Base-by-base conservation (phyloP, 1,284 basidiomycete species). In the Apiotrichum mycotoxinovorans region DNA sequence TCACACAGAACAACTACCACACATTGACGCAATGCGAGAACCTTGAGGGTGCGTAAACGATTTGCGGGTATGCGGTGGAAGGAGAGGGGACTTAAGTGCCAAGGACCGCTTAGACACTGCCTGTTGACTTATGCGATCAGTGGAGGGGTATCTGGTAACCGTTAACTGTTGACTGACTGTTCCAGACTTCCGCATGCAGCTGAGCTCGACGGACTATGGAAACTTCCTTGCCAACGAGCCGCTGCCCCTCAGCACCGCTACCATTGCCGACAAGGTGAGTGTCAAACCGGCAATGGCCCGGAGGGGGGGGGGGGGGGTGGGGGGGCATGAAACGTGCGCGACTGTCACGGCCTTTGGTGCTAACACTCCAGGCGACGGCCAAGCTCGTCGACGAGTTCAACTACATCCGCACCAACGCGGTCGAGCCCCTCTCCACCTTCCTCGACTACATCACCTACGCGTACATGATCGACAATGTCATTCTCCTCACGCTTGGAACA, bases 381-480 rank as follows among this genome's bases (percentile, higher is more conserved):
- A 84, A 92, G 64, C 85, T 99, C 38, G 94, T 99, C 22, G 87
- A 93, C 73, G 96, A 98, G 75, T 98, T 98, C 83, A 91, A 95
- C 78, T 98, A 89, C 75, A 79, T 98, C 54, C 83, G 91, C 56
- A 87, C 82, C 65, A 98, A 98, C 78, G 88, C 96, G 7, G 88
- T 92, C 20, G 87, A 91, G 65, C 92, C 94, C 2, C 79, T 99
- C 52, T 85, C 85, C 72, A 95, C 87, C 72, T 98, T 99, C 75
- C 81, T 99, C 63, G 96, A 98, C 74, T 99, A 98, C 77, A 91
- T 99, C 78, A 98, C 94, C 85, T 89, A 73, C 57, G 91, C 87
- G 27, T 99, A 98, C 80, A 99, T 99, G 96, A 98, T 99, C 71
- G 96, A 99, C 84, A 99, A 99, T 75, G 91, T 98, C 71, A 88